A percentile compares a stretch with the other conserved stretches of the same genome.
These are phyloP conservation scores for Polytrichum commune DNA, from an alignment of 225 moss, liverwort and hornwort species.

Conservation along the genomic window DNA sequence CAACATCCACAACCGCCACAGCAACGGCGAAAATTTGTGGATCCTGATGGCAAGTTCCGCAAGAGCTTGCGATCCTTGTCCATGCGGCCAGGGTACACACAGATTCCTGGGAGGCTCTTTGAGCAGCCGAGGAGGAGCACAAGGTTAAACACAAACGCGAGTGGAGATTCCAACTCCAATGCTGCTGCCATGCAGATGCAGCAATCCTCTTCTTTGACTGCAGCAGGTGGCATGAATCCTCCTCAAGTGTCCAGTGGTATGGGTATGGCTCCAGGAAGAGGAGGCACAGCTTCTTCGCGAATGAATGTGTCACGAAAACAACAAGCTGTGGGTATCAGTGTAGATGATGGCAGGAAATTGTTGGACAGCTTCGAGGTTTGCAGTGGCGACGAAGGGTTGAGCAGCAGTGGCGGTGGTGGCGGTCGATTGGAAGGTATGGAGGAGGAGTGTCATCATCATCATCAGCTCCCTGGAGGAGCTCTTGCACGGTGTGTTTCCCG, in stretches of 20 bases:
- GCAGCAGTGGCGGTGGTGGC: conserved; percentile 5
- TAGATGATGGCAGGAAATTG: conserved; percentile 75
- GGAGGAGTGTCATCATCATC: conserved; percentile 44
- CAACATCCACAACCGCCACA: conserved; percentile 51
- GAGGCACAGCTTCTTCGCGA: conserved; percentile 42
- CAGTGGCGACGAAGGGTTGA: conserved; percentile 40
- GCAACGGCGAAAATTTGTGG: conserved; percentile 89
- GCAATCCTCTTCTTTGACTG: conserved; percentile 40
- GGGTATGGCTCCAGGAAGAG: conserved; percentile 37
- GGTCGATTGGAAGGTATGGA: conserved; percentile 56
- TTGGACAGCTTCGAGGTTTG: conserved; percentile 68
- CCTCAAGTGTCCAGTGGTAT: conserved; percentile 25
- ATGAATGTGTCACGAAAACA: conserved; percentile 65
- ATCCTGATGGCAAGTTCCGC: conserved; percentile 86
- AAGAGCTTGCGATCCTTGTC: conserved; percentile 98
- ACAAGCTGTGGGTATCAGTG: conserved; percentile 64
- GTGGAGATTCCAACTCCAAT: conserved; percentile 44
- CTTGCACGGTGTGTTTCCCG: conserved; percentile 37
- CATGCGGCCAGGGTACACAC: conserved; percentile 88
- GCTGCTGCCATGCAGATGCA: conserved; percentile 24
- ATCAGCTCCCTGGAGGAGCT: conserved; percentile 12
- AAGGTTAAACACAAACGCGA: conserved; percentile 55
- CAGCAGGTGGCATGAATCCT: conserved; percentile 17
- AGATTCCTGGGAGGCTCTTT: conserved; percentile 94
- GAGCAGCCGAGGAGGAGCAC: conserved; percentile 94